Conservation (phyloP, 2,329 filamentous ascomycete genomes). For the Cladosporium austrohemisphaericum region DNA sequence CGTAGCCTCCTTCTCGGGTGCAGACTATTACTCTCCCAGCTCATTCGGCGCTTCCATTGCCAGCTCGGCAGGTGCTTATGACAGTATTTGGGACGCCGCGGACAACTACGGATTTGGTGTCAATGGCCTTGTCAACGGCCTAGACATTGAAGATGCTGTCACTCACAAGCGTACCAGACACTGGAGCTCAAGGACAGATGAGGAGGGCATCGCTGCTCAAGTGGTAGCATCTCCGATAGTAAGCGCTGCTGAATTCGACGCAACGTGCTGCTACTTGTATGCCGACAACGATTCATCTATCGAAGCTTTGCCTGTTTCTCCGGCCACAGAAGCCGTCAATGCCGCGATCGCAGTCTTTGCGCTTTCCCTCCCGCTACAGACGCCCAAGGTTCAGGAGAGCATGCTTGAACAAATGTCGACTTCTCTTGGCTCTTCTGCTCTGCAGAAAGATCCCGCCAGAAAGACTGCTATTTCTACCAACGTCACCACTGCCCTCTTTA, state of each 20-base stretch:
- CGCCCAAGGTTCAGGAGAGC: conserved; percentile 90
- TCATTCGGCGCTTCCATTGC: conserved; percentile 89
- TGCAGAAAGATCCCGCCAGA: conserved; percentile 81
- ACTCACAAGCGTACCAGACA: conserved; percentile 57
- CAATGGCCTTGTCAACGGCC: conserved; percentile 76
- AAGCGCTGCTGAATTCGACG: conserved; percentile 83
- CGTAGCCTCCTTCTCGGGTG: conserved; percentile 87
- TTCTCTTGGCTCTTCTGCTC: conserved; percentile 71
- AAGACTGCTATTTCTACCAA: conserved; percentile 92
- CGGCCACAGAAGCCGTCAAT: conserved; percentile 90
- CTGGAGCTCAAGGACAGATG: conserved; percentile 46
- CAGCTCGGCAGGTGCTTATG: conserved; percentile 82
- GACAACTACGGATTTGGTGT: conserved; percentile 96
- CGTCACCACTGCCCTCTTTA: conserved; percentile 74
- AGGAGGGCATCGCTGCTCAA: conserved; percentile 63
- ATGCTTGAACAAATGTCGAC: conserved; percentile 91
- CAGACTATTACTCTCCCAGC: conserved; percentile 79
- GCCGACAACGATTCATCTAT: conserved; percentile 40
- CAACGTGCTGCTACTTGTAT: conserved; percentile 70
- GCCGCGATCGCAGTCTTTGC: conserved; percentile 91
- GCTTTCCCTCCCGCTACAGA: conserved; percentile 82
- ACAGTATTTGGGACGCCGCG: conserved; percentile 89
- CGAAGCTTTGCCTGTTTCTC: conserved; percentile 60
- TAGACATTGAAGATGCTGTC: conserved; percentile 65
- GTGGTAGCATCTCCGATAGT: conserved; percentile 62